Conservation (phyloP, 2,329 filamentous ascomycete genomes). For the Cordyceps farinosa region DNA sequence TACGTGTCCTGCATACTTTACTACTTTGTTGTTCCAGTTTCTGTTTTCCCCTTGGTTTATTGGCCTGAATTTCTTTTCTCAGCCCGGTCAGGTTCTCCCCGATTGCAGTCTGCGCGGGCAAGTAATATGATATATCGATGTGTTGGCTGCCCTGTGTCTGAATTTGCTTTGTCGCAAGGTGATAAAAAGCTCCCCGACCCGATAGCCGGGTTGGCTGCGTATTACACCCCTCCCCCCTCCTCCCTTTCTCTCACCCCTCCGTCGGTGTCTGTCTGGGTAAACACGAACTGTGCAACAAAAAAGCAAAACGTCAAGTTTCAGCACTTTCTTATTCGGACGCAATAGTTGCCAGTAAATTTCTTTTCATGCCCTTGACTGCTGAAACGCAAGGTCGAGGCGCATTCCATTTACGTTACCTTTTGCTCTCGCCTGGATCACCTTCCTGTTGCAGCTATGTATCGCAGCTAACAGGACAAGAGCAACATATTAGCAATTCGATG, state of each 20-base stretch:
- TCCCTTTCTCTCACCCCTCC: not conserved
- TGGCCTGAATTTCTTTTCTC: not conserved
- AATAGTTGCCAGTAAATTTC: not conserved
- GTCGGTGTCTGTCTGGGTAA: not conserved
- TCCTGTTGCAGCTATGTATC: slow-evolving; percentile 3
- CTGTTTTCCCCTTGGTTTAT: not conserved
- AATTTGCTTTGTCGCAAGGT: not conserved
- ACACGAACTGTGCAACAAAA: not conserved
- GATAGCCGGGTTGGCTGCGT: slow-evolving; percentile 7
- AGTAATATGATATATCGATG: slow-evolving; percentile 4
- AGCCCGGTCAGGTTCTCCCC: not conserved
- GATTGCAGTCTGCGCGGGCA: not conserved
- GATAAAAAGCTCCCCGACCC: not conserved
- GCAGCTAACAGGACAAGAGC: not conserved
- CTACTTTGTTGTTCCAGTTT: not conserved
- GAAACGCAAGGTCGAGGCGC: not conserved
- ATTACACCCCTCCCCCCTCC: not conserved
- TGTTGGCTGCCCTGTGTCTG: not conserved
- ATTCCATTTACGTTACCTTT: not conserved
- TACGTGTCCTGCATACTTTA: not conserved
- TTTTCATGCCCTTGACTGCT: not conserved
- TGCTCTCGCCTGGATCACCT: not conserved
- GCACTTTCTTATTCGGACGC: not conserved
- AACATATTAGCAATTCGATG: slow-evolving; percentile 1
- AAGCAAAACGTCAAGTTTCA: not conserved